Evolutionary conservation across 129 eudicot species (phyloP).

Genomic region (Escallonia rubra): DNA sequence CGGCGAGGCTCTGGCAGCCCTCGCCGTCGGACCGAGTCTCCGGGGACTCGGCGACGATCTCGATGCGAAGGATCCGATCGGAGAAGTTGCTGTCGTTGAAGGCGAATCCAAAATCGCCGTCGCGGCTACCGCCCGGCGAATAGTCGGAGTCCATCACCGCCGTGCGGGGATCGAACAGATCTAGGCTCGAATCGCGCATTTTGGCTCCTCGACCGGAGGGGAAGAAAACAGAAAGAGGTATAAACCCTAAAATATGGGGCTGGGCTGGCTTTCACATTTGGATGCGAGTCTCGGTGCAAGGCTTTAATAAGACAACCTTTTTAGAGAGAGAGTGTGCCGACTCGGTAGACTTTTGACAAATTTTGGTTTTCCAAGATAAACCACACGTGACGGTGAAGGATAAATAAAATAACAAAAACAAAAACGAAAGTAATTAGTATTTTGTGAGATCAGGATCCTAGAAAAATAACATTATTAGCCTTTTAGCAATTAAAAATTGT

Average conservation of each 20-base stretch:
- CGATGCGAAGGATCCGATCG: slow-evolving; percentile 73
- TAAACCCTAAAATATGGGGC: neutral
- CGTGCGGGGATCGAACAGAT: slow-evolving; percentile 81
- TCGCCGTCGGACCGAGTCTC: slow-evolving; percentile 45
- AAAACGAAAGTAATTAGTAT: too few relatives aligned
- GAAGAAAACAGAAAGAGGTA: neutral
- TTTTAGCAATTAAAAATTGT: too few relatives aligned
- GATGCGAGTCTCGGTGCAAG: too few relatives aligned
- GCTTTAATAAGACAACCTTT: too few relatives aligned
- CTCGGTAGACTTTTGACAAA: too few relatives aligned
- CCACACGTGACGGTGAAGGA: too few relatives aligned
- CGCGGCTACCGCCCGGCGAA: slow-evolving; percentile 47
- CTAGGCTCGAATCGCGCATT: slow-evolving; percentile 65
- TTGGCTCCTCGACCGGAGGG: neutral
- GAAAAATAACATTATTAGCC: too few relatives aligned
- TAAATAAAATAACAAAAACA: too few relatives aligned
- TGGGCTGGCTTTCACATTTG: too few relatives aligned
- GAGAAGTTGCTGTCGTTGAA: slow-evolving; percentile 89
- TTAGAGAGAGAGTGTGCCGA: too few relatives aligned
- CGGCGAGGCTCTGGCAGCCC: slow-evolving; percentile 67
- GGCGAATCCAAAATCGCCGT: slow-evolving; percentile 87
- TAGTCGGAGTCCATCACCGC: slow-evolving; percentile 72
- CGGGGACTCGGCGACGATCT: slow-evolving; percentile 62
- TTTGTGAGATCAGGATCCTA: too few relatives aligned
- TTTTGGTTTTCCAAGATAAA: too few relatives aligned